A percentile compares a stretch with the other conserved stretches of the same genome.
These are phyloP conservation scores for Acorus calamus DNA, from an alignment of 106 monocot species.

Conservation along the genomic window DNA sequence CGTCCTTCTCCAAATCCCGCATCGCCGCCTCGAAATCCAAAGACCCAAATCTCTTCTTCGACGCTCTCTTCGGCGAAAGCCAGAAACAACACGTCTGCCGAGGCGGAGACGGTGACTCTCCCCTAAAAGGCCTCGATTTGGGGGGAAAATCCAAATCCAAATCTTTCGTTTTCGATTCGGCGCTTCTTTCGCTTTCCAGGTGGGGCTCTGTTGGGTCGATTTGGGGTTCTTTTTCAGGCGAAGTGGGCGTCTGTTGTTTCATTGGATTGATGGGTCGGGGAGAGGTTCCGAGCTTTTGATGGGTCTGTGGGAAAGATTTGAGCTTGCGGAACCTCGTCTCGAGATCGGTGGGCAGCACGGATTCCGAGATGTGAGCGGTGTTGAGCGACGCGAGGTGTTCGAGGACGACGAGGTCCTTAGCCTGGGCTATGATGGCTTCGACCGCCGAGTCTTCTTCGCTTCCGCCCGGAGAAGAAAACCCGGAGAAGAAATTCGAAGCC, in stretches of 20 bases:
- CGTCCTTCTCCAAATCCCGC: conserved; percentile 2
- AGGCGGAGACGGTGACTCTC: conserved; percentile 21
- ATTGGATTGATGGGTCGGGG: background rate
- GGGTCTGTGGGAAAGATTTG: conserved; percentile 35
- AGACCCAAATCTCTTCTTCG: conserved; percentile 6
- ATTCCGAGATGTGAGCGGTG: conserved; percentile 42
- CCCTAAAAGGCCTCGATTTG: background rate
- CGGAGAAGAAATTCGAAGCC: conserved; percentile 12
- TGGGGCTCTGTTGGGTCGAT: background rate
- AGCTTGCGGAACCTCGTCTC: conserved; percentile 52
- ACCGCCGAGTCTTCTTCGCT: conserved; percentile 16
- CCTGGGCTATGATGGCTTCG: conserved; percentile 48
- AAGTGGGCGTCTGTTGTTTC: conserved; percentile 6
- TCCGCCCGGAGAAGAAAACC: conserved; percentile 7
- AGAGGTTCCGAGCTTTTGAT: background rate
- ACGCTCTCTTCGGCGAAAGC: conserved; percentile 30
- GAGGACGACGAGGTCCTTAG: conserved; percentile 40
- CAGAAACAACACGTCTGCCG: conserved; percentile 33
- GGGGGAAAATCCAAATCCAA: conserved; percentile 5
- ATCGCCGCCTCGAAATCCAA: background rate
- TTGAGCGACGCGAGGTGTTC: conserved; percentile 61
- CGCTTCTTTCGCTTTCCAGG: background rate
- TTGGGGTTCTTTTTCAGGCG: background rate
- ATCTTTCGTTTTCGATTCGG: background rate
- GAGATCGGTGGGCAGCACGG: conserved; percentile 38